phyloP scores from a whole-genome alignment of 129 eudicot species.

The Saussurea involucrata region DNA sequence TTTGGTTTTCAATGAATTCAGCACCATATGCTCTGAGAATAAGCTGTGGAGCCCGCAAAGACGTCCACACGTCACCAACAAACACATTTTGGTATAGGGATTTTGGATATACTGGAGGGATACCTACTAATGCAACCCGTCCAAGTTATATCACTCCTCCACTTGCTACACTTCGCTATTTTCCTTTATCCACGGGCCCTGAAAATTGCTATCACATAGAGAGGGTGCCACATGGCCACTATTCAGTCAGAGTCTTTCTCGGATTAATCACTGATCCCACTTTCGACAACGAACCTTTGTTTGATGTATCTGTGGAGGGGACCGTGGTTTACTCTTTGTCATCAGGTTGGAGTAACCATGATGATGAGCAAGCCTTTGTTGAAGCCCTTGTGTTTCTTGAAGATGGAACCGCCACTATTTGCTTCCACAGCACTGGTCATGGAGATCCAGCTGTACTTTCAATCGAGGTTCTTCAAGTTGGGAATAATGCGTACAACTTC shows the following conservation, averaged over 20 bases:
- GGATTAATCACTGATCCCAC: conserved; percentile 73
- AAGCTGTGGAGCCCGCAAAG: conserved; percentile 88
- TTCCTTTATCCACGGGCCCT: conserved; percentile 87
- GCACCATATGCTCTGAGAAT: conserved; percentile 80
- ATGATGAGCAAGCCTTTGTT: conserved; percentile 76
- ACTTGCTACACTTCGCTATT: conserved; percentile 70
- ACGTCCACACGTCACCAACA: conserved; percentile 60
- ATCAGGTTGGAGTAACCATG: conserved; percentile 91
- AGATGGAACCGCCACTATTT: conserved; percentile 67
- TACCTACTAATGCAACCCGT: conserved; percentile 66
- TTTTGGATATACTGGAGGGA: conserved; percentile 83
- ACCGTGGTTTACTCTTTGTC: conserved; percentile 71
- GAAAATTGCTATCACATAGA: conserved; percentile 85
- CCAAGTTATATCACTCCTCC: conserved; percentile 76
- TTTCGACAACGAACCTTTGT: conserved; percentile 86
- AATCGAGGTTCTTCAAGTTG: conserved; percentile 87
- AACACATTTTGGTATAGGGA: conserved; percentile 91
- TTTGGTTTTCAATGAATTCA: conserved; percentile 32
- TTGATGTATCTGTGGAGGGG: conserved; percentile 87
- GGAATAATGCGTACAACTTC: conserved; percentile 59
- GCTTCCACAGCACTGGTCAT: conserved; percentile 97
- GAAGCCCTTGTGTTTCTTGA: conserved; percentile 75
- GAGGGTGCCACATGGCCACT: conserved; percentile 75
- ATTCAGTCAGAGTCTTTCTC: conserved; percentile 65
- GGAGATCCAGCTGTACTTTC: conserved; percentile 91